These are phyloP conservation scores for Zangia roseola DNA, from an alignment of 768 basidiomycete species.

Conservation along the genomic window DNA sequence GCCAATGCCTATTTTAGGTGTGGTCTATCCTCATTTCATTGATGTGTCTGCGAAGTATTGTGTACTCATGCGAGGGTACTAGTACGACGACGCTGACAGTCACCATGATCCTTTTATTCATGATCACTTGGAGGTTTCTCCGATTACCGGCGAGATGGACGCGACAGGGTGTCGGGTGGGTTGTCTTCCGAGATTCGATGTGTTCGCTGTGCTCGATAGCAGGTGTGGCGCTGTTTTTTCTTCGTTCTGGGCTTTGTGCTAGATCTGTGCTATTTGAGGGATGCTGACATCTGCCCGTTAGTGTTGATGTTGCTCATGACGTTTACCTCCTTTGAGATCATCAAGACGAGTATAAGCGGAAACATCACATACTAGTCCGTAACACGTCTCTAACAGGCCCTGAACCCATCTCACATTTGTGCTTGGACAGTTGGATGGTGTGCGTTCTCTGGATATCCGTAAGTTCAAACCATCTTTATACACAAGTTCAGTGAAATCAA, in stretches of 20 bases:
- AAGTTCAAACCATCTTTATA: neutral
- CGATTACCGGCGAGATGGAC: conserved; percentile 10
- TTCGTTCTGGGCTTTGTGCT: no score
- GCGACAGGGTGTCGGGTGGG: neutral
- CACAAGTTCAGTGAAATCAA: no score
- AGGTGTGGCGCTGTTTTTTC: neutral
- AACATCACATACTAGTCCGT: conserved; percentile 24
- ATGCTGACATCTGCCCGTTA: neutral
- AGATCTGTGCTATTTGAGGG: no score
- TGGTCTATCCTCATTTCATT: neutral
- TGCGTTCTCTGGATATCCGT: conserved; percentile 18
- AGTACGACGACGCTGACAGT: conserved; percentile 19
- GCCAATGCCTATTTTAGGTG: conserved; percentile 20
- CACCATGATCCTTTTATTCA: conserved; percentile 9
- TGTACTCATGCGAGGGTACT: neutral
- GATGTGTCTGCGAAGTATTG: neutral
- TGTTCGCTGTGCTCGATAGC: conserved; percentile 4
- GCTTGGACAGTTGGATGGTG: conserved; percentile 17
- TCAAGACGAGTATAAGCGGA: conserved; percentile 4
- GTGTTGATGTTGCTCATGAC: conserved; percentile 17
- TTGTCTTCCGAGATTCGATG: conserved; percentile 15
- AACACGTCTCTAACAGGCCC: neutral
- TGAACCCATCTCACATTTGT: neutral
- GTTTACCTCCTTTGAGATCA: conserved; percentile 8
- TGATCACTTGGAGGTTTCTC: conserved; percentile 16